A percentile compares a stretch with the other conserved stretches of the same genome.
phyloP scores from a whole-genome alignment of 495 filamentous ascomycete species.

The Penicillium diatomitis region DNA sequence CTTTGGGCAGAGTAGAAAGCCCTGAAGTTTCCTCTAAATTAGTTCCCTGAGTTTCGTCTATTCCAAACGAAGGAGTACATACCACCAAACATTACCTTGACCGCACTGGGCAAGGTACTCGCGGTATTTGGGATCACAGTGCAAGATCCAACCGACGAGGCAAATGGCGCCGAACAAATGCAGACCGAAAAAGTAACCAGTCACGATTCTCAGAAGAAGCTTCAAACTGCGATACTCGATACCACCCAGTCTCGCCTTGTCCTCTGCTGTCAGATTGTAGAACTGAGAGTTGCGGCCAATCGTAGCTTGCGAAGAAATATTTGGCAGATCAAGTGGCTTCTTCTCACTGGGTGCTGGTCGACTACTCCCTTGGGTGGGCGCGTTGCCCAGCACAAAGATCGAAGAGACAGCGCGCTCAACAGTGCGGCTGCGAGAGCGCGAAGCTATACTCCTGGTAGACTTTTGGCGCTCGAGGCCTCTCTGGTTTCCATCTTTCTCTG shows the following conservation, averaged over 20 bases:
- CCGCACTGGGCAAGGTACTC: slow-evolving; percentile 45
- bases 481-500: not conserved
- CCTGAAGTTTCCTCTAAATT: slow-evolving; percentile 5
- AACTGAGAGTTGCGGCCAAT: slow-evolving; percentile 74
- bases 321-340: slow-evolving; percentile 15
- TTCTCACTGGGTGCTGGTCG: not conserved
- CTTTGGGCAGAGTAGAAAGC: slow-evolving; percentile 27
- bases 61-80: slow-evolving; percentile 9
- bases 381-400: not conserved
- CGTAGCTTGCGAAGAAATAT: slow-evolving; percentile 40
- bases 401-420: not conserved
- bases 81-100: slow-evolving; percentile 62
- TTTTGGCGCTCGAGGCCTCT: not conserved
- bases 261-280: slow-evolving; percentile 51
- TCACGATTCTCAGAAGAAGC: slow-evolving; percentile 43
- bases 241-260: slow-evolving; percentile 51
- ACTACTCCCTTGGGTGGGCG: not conserved
- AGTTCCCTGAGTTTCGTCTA: not conserved
- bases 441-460: slow-evolving; percentile 4
- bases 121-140: slow-evolving; percentile 42
- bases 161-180: slow-evolving; percentile 54
- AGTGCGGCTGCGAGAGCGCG: not conserved
- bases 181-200: slow-evolving; percentile 58
- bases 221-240: slow-evolving; percentile 54
- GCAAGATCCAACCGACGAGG: slow-evolving; percentile 61